Percentiles rank a stretch among this genome's conserved stretches.
Conservation (phyloP, 345 rosid genomes). For the Pistacia integerrima region DNA sequence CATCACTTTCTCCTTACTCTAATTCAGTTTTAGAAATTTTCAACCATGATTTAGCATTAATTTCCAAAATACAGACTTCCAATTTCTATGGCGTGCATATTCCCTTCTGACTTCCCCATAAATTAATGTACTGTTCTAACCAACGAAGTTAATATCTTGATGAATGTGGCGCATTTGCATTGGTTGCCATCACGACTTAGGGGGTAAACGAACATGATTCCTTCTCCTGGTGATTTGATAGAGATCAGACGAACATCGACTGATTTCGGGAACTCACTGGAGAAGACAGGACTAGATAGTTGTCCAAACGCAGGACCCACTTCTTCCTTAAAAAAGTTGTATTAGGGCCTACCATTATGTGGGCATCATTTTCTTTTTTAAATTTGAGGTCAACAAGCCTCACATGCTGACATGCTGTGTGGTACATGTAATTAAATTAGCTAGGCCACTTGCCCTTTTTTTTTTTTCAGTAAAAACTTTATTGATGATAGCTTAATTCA, state of each 20-base stretch:
- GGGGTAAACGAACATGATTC: background rate
- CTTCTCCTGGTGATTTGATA: background rate
- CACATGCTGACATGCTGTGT: background rate
- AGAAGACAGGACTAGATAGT: background rate
- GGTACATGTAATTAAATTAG: background rate
- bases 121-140: too few relatives aligned
- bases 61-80: too few relatives aligned
- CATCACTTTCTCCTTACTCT: background rate
- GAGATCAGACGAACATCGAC: background rate
- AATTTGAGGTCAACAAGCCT: background rate
- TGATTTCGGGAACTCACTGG: conserved; percentile 14
- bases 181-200: background rate
- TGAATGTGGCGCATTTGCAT: too few relatives aligned
- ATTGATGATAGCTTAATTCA: conserved; percentile 9
- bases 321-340: background rate
- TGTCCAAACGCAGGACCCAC: conserved; percentile 23
- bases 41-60: background rate
- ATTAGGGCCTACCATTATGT: conserved; percentile 11
- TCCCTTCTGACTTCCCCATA: background rate
- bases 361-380: background rate
- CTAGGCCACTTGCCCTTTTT: background rate
- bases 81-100: too few relatives aligned
- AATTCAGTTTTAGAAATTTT: background rate
- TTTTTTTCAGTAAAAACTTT: background rate
- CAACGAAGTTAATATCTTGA: too few relatives aligned